Base-by-base conservation (phyloP, 768 basidiomycete species). In the Boletus fagicola region DNA sequence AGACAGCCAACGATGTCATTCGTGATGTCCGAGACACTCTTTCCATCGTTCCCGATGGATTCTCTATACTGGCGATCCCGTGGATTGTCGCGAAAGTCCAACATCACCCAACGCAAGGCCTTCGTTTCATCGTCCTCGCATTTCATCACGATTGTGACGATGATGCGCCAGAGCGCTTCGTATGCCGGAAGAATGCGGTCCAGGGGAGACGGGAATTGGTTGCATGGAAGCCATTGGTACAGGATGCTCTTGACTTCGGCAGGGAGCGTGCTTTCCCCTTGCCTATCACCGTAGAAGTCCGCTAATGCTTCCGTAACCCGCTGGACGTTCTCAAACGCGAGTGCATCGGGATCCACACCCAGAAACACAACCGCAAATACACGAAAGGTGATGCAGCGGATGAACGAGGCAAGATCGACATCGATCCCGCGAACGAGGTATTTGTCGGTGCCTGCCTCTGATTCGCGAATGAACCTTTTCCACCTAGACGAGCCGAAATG, bases 101-200 rank as follows among this genome's bases (percentile, higher is more conserved):
- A 51, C 53, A 86, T 77, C 0, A 70, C 65, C 10, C 67, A 47
- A 11, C 62, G 62, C 35, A 59, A 48, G 11, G 62, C 57, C 6
- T n/a, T 49, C 0, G 57, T 55, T 10, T 62, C 57, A 15, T 74
- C 62, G 5, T 72, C 56, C n/a, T 72, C 68, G 44, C 71, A 63
- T 15, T 13, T 50, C 24, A 75, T 68, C 49, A 77, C 69, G 1
- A 79, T 77, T 0, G 80, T 64, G 1, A 84, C 84, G 51, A 83
- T 72, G 22, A 86, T 77, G 13, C 83, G 77, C 86, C 86, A 86
- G 45, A 86, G 68, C 0, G 80, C 82, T 64, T 87, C 86, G 75
- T 82, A 87, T 1, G 80, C 70, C 0, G 85, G 85, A 44, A 86
- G 76, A 53, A 87, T 74, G 54, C 76, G 76, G 45, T 85, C 76